These are phyloP conservation scores for Ceratorhiza oryzae-sativae DNA, from an alignment of 1,284 basidiomycete species.

Conservation along the genomic window DNA sequence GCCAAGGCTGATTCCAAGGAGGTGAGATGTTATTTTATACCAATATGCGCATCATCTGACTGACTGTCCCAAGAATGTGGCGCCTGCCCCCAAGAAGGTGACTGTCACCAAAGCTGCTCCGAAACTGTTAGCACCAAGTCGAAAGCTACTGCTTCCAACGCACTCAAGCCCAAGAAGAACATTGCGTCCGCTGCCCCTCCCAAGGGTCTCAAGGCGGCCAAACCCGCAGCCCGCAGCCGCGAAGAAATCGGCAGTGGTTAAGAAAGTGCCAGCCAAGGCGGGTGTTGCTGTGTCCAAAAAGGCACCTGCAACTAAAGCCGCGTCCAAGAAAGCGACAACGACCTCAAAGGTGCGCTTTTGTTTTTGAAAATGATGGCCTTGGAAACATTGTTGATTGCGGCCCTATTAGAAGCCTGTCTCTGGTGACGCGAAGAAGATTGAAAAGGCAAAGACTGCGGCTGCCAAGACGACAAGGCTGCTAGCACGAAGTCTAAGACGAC, in stretches of 20 bases:
- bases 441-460: conserved; percentile 45
- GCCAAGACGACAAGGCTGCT: conserved; percentile 47
- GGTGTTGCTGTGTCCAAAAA: conserved; percentile 40
- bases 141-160: conserved; percentile 25
- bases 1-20: conserved; percentile 38
- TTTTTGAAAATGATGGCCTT: not conserved
- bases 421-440: conserved; percentile 30
- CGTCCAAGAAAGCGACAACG: conserved; percentile 15
- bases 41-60: conserved; percentile 7
- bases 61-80: conserved; percentile 13
- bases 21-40: conserved; percentile 8
- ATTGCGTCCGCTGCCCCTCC: conserved; percentile 43
- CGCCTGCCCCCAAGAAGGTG: conserved; percentile 27
- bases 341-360: conserved; percentile 4
- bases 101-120: conserved; percentile 14
- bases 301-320: conserved; percentile 22
- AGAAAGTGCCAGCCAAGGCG: conserved; percentile 29
- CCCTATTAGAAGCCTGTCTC: conserved; percentile 9
- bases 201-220: conserved; percentile 47
- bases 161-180: conserved; percentile 36
- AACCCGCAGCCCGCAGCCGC: conserved; percentile 47
- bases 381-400: not conserved
- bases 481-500: conserved; percentile 44
- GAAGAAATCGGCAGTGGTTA: conserved; percentile 31
- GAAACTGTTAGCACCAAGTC: conserved; percentile 42